phyloP scores from a whole-genome alignment of 2,329 filamentous ascomycete genomes.

The Aureobasidium namibiae region DNA sequence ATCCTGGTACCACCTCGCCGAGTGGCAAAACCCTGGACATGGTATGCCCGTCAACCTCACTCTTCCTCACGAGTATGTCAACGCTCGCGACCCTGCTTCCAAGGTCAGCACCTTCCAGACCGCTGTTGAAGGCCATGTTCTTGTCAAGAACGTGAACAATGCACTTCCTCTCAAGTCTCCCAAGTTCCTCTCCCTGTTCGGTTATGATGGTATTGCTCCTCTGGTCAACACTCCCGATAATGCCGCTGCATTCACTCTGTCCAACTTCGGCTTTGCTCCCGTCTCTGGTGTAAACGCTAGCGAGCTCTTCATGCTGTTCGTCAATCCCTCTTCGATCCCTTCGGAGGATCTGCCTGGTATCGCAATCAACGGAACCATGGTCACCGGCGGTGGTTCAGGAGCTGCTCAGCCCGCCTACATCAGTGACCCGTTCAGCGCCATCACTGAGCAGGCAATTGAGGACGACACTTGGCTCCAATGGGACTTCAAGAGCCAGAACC shows the following conservation, averaged over 20 bases:
- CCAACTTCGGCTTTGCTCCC: neutral
- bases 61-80: conserved; percentile 44
- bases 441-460: conserved; percentile 29
- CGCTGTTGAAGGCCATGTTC: conserved; percentile 55
- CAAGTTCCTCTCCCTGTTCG: conserved; percentile 50
- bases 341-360: conserved; percentile 3
- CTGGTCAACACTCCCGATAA: conserved; percentile 4
- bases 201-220: conserved; percentile 46
- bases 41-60: conserved; percentile 46
- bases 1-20: conserved; percentile 47
- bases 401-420: conserved; percentile 27
- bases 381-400: conserved; percentile 30
- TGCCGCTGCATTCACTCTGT: neutral
- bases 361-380: conserved; percentile 24
- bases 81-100: conserved; percentile 46
- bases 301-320: conserved; percentile 12
- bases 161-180: conserved; percentile 46
- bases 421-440: conserved; percentile 28
- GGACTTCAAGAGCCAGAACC: conserved; percentile 46
- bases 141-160: conserved; percentile 53
- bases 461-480: conserved; percentile 52
- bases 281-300: neutral
- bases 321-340: conserved; percentile 30
- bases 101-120: conserved; percentile 46
- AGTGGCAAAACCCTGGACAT: conserved; percentile 32